These are phyloP conservation scores for Odontarrhena argentea DNA, from an alignment of 345 rosid species.

Conservation along the genomic window DNA sequence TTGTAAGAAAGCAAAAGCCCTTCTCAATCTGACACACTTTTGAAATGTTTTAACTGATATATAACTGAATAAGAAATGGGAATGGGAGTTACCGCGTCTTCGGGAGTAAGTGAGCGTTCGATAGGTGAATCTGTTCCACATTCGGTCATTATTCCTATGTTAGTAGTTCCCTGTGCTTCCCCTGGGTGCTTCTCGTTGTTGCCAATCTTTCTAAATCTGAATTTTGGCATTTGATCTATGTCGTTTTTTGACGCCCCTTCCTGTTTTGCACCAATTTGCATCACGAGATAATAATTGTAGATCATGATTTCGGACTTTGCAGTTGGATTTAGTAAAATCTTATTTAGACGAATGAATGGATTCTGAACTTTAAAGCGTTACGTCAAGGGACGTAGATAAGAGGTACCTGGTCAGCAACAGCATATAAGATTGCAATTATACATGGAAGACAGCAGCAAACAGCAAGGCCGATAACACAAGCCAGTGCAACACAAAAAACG, in stretches of 20 bases:
- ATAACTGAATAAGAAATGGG: neutral
- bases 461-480: conserved; percentile 90
- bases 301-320: neutral
- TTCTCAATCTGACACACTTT: neutral
- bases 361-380: neutral
- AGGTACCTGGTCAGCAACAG: conserved; percentile 91
- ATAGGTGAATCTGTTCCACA: conserved; percentile 73
- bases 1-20: neutral
- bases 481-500: conserved; percentile 89
- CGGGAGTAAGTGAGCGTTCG: conserved; percentile 61
- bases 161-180: conserved; percentile 48
- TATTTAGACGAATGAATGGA: neutral
- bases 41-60: neutral
- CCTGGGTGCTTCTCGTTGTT: conserved; percentile 48
- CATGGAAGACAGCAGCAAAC: conserved; percentile 99
- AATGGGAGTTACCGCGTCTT: conserved; percentile 66
- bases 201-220: conserved; percentile 54
- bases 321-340: conserved; percentile 8
- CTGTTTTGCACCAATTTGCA: conserved; percentile 48
- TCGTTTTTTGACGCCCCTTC: conserved; percentile 93
- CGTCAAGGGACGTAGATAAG: conserved; percentile 15
- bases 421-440: conserved; percentile 91
- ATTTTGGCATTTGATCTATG: conserved; percentile 80
- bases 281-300: neutral
- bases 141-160: conserved; percentile 78